Percentiles rank a stretch among this genome's conserved stretches.
Evolutionary conservation across 148 eudicot genomes (phyloP).

Genomic region (Vaccinium macrocarpon): DNA sequence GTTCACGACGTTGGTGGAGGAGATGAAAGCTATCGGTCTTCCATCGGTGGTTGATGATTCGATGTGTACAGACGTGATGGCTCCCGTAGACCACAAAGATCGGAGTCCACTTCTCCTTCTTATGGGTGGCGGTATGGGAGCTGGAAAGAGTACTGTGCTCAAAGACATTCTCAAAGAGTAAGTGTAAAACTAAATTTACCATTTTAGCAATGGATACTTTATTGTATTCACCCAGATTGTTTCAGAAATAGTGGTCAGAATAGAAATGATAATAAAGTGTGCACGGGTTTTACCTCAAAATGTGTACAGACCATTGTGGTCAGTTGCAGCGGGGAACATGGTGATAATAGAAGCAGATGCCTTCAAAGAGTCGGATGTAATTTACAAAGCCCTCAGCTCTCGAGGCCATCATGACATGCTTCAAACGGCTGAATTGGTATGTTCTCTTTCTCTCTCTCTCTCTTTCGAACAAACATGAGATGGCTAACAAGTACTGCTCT

Average conservation of each 20-base stretch:
- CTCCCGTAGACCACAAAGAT: conserved; percentile 87
- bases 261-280: not conserved
- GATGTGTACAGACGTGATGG: conserved; percentile 94
- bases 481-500: not conserved
- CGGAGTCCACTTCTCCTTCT: conserved; percentile 92
- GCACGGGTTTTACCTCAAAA: not conserved
- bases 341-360: conserved; percentile 98
- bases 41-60: conserved; percentile 65
- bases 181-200: not conserved
- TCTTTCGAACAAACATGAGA: not conserved
- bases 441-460: conserved; percentile 10
- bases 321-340: conserved; percentile 87
- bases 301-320: conserved; percentile 88
- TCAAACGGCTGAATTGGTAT: conserved; percentile 93
- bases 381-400: conserved; percentile 81
- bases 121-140: conserved; percentile 99
- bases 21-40: conserved; percentile 91
- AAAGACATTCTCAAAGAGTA: conserved; percentile 98
- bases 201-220: not conserved
- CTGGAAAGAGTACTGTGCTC: conserved; percentile 98
- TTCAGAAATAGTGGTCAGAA: not conserved
- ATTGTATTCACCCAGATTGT: not conserved
- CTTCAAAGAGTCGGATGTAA: conserved; percentile 95
- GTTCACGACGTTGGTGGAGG: conserved; percentile 85
- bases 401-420: conserved; percentile 87